phyloP scores from a whole-genome alignment of 1,284 basidiomycete species.

The Marasmius tenuissimus region DNA sequence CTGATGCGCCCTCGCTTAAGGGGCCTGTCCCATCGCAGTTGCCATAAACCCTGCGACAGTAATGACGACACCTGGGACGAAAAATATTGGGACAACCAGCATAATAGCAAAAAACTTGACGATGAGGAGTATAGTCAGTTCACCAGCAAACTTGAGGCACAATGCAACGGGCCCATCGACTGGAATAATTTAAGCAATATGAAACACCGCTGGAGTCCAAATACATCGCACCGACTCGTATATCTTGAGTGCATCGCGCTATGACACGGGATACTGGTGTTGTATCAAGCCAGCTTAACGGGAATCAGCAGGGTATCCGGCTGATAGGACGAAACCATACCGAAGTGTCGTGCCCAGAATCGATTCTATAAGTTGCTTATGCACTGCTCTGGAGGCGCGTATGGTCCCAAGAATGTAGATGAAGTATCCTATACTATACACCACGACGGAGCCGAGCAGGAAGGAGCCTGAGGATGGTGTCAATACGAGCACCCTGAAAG shows the following conservation, averaged over 20 bases:
- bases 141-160: conserved; percentile 13
- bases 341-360: conserved; percentile 23
- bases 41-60: conserved; percentile 34
- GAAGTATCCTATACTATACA: conserved; percentile 3
- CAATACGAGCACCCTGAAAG: conserved; percentile 1
- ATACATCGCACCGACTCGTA: background rate
- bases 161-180: conserved; percentile 21
- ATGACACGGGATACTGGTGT: background rate
- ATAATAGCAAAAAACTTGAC: conserved; percentile 41
- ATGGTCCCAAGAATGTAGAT: conserved; percentile 37
- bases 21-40: no score
- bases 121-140: conserved; percentile 20
- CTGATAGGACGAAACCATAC: background rate
- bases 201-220: background rate
- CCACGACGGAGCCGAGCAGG: background rate
- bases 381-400: conserved; percentile 59
- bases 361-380: conserved; percentile 46
- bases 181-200: background rate
- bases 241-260: background rate
- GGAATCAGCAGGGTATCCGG: background rate
- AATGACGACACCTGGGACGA: conserved; percentile 32
- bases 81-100: conserved; percentile 37
- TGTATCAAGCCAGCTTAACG: background rate
- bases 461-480: conserved; percentile 3
- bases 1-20: no score